Conservation (phyloP, 1,139 yeast genomes). For the Yamadazyma membranifaciens region DNA sequence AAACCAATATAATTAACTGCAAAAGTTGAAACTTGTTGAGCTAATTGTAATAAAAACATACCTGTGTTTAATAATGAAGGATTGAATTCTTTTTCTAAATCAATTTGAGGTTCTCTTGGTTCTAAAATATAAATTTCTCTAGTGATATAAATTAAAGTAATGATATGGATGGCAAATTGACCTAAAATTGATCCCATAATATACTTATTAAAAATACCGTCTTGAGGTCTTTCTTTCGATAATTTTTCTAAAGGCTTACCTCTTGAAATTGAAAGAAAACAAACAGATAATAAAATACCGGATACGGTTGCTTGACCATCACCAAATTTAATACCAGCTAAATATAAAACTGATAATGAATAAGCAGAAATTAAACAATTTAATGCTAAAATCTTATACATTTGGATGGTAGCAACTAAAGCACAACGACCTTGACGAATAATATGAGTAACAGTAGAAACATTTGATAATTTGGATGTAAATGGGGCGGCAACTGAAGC, state of each 20-base stretch:
- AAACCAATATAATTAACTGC: constrained; percentile 97
- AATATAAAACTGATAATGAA: constrained; percentile 86
- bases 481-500: constrained; percentile 99
- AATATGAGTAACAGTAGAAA: constrained; percentile 88
- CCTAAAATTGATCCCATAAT: constrained; percentile 97
- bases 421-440: constrained; percentile 99
- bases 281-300: constrained; percentile 85
- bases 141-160: constrained; percentile 79
- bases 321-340: constrained; percentile 98
- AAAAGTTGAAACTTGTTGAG: constrained; percentile 96
- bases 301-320: constrained; percentile 96
- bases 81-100: constrained; percentile 80
- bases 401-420: constrained; percentile 93
- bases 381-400: constrained; percentile 96
- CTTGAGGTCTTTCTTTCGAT: constrained; percentile 95
- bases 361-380: constrained; percentile 97
- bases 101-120: constrained; percentile 87
- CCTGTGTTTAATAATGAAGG: constrained; percentile 96
- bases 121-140: constrained; percentile 80
- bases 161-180: constrained; percentile 91
- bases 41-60: constrained; percentile 87
- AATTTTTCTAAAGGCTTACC: constrained; percentile 89
- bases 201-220: constrained; percentile 91
- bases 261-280: constrained; percentile 93
- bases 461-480: constrained; percentile 91